Evolutionary conservation across 2,329 filamentous ascomycete species (phyloP).

Genomic region (Arachnomyces sp.): DNA sequence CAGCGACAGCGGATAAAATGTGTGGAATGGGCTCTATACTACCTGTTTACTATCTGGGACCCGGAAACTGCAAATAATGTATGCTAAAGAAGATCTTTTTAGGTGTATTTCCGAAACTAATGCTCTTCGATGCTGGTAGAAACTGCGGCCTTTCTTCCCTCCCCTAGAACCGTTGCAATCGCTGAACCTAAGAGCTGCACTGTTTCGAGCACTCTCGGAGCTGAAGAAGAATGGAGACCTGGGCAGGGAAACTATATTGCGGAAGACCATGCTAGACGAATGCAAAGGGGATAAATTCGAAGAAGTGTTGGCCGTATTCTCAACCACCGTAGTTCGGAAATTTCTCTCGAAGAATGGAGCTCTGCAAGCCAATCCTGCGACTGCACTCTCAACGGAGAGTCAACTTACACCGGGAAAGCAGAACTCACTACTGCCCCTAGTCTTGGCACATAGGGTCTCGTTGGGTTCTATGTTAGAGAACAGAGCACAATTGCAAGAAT

Average conservation of each 20-base stretch:
- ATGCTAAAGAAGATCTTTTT: conserved; percentile 18
- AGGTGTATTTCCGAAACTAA: conserved; percentile 2
- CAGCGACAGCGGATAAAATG: conserved; percentile 75
- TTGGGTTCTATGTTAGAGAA: conserved; percentile 51
- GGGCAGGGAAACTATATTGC: conserved; percentile 67
- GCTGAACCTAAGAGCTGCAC: conserved; percentile 74
- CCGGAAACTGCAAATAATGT: conserved; percentile 65
- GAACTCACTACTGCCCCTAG: conserved; percentile 50
- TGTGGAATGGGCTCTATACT: conserved; percentile 86
- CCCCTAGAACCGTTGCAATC: conserved; percentile 85
- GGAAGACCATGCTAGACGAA: conserved; percentile 95
- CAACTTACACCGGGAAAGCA: conserved; percentile 25
- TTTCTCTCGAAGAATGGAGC: conserved; percentile 41
- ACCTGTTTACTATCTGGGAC: conserved; percentile 79
- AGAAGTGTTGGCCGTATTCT: conserved; percentile 77
- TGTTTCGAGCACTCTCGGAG: conserved; percentile 72
- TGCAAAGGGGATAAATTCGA: conserved; percentile 87
- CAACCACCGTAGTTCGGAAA: conserved; percentile 70
- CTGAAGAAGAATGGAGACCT: conserved; percentile 81
- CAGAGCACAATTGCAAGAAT: conserved; percentile 51
- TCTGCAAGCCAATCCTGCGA: conserved; percentile 42
- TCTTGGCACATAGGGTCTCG: conserved; percentile 64
- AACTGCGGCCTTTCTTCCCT: conserved; percentile 83
- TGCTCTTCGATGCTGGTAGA: conserved; percentile 43
- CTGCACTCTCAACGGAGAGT: conserved; percentile 48